Base-by-base conservation (phyloP, 495 filamentous ascomycete genomes). In the Baudoinia panamericana region DNA sequence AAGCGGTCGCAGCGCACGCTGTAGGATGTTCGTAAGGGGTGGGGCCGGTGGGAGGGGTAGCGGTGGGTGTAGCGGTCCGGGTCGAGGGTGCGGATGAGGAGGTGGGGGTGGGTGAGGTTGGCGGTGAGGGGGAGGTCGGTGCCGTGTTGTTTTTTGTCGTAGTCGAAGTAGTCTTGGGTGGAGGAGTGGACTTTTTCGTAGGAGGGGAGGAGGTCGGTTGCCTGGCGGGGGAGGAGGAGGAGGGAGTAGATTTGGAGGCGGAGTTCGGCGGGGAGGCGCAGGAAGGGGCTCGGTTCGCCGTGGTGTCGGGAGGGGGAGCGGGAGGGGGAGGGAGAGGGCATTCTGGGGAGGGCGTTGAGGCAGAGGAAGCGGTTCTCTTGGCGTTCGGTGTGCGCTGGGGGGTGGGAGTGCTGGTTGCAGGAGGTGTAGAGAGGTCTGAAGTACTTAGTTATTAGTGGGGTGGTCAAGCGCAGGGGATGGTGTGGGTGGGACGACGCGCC, bases 221-320 rank as follows among this genome's bases (percentile, higher is more conserved):
- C n/a, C 4, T 31, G 25, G 4, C 45, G 45, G 3, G 55, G 58
- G 20, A 55, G 35, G n/a, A 64, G 42, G 20, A 67, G 45, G 20
- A 54, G 42, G 15, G 52, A 36, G 45, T 67, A 66, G 50, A 67
- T 65, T 37, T 61, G 47, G 13, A 67, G 47, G 11, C 66, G 59
- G 23, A 68, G 46, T 43, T 71, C 67, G 11, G 54, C 13, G 5
- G 61, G 65, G 1, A 70, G 51, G 12, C 55, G 52, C 18, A 69
- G 50, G 40, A 65, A 61, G 9, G 45, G 49, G 20, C 31, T 27
- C 3, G 8, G 8, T 23, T 36, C 7, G 10, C 5, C 15, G 12
- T 32, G 12, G 11, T 10, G 26, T 17, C 18, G 42, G 25, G 6
- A 1, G 3, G 30, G 36, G 1, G 40, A 25, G 5, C 11, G 4